A percentile compares a stretch with the other conserved stretches of the same genome.
These are phyloP conservation scores for Cryptosporidium baileyi DNA, from an alignment of 169 alveolate genomes.

Conservation along the genomic window DNA sequence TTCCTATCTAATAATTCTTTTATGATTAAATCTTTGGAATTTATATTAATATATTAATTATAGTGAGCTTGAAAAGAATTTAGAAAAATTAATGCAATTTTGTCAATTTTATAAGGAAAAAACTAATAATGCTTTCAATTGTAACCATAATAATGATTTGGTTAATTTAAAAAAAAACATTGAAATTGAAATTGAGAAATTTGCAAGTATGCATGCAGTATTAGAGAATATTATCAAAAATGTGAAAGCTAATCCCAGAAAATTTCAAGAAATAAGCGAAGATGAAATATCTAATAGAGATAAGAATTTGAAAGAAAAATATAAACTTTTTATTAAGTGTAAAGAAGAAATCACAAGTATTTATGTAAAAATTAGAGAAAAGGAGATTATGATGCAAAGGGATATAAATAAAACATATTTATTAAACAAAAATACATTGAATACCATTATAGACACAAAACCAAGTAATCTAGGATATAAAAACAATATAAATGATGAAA, in stretches of 20 bases:
- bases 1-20: no score
- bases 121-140: background rate
- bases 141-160: background rate
- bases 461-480: background rate
- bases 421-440: background rate
- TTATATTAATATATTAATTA: background rate
- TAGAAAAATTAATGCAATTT: background rate
- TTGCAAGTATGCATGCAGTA: background rate
- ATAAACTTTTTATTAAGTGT: background rate
- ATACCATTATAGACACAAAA: no score
- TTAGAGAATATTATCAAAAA: background rate
- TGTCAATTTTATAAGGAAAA: background rate
- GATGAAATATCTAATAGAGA: slow-evolving; percentile 34
- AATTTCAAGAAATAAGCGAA: slow-evolving; percentile 7
- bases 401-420: slow-evolving; percentile 14
- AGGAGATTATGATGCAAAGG: background rate
- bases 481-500: background rate
- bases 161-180: background rate
- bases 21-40: background rate
- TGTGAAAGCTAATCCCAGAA: slow-evolving; percentile 5
- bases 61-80: slow-evolving; percentile 33
- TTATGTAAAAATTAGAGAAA: background rate
- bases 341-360: background rate
- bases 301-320: background rate
- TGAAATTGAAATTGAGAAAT: background rate